Evolutionary conservation across 169 alveolate species (phyloP).

Genomic region (Eimeria maxima): DNA sequence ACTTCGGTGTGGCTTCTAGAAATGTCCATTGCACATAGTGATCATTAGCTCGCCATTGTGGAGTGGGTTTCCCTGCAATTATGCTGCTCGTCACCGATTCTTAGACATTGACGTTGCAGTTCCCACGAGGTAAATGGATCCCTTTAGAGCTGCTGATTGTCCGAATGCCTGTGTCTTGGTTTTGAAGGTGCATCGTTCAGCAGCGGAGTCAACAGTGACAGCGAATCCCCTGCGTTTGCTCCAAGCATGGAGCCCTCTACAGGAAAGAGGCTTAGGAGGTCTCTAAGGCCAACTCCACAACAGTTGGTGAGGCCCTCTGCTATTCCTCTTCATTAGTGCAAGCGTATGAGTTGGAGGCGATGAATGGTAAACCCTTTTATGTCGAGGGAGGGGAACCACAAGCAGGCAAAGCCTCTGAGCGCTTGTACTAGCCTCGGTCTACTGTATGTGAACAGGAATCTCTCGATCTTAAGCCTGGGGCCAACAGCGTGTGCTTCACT

Average conservation of each 20-base stretch:
- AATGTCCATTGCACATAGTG: background rate
- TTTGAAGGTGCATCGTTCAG: constrained; percentile 47
- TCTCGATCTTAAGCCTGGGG: constrained; percentile 93
- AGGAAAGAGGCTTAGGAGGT: constrained; percentile 86
- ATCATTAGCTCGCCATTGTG: background rate
- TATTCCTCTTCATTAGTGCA: background rate
- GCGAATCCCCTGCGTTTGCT: constrained; percentile 70
- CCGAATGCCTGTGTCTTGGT: background rate
- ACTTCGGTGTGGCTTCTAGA: background rate
- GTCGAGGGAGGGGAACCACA: background rate
- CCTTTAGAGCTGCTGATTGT: background rate
- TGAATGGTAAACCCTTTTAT: too few relatives aligned
- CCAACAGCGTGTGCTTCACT: constrained; percentile 93
- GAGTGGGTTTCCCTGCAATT: background rate
- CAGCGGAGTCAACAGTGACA: constrained; percentile 73
- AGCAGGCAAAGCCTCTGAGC: background rate
- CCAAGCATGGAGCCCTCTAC: constrained; percentile 45
- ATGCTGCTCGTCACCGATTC: background rate
- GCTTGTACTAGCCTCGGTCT: background rate
- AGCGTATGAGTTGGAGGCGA: too few relatives aligned
- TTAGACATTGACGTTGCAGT: background rate
- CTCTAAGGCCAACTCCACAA: constrained; percentile 95
- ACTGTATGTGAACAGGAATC: constrained; percentile 64
- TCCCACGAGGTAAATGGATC: background rate
- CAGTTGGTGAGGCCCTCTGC: constrained; percentile 88